phyloP scores from a whole-genome alignment of 208 protist species.

The Hexamita inflata region DNA sequence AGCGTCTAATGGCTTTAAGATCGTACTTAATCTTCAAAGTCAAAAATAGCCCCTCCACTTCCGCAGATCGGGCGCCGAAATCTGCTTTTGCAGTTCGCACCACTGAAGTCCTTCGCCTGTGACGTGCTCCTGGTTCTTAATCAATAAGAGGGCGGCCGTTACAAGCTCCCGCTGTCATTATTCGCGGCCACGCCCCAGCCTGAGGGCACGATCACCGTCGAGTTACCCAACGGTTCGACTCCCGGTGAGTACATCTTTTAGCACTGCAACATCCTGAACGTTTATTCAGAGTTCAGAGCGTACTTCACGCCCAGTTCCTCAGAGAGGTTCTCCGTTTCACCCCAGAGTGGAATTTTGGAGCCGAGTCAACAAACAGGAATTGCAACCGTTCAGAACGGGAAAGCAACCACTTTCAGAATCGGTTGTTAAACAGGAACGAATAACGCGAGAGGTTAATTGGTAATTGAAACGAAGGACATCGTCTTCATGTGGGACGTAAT shows the following conservation, averaged over 20 bases:
- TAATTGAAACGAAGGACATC: slow-evolving; percentile 23
- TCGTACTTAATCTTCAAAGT: background rate
- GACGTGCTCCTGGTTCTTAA: background rate
- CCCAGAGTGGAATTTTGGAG: slow-evolving; percentile 4
- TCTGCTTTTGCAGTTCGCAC: background rate
- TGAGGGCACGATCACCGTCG: background rate
- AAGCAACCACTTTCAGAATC: background rate
- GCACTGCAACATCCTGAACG: slow-evolving; percentile 3
- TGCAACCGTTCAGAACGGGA: background rate
- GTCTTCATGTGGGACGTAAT: slow-evolving; percentile 25
- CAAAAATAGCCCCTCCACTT: background rate
- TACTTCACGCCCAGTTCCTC: slow-evolving; percentile 17
- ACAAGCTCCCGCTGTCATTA: slow-evolving; percentile 5
- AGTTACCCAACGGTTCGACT: background rate
- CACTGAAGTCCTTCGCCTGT: slow-evolving; percentile 20
- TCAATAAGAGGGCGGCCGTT: background rate
- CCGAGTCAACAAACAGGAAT: background rate
- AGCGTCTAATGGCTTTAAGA: background rate
- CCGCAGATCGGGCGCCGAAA: background rate
- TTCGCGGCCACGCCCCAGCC: background rate
- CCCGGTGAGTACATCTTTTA: slow-evolving; percentile 1
- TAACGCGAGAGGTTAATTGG: background rate
- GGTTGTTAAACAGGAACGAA: background rate
- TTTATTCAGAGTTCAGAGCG: slow-evolving; percentile 22
- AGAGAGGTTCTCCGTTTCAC: slow-evolving; percentile 7